Base-by-base conservation (phyloP, 257 asterid species). In the Thymus mandschuricus region DNA sequence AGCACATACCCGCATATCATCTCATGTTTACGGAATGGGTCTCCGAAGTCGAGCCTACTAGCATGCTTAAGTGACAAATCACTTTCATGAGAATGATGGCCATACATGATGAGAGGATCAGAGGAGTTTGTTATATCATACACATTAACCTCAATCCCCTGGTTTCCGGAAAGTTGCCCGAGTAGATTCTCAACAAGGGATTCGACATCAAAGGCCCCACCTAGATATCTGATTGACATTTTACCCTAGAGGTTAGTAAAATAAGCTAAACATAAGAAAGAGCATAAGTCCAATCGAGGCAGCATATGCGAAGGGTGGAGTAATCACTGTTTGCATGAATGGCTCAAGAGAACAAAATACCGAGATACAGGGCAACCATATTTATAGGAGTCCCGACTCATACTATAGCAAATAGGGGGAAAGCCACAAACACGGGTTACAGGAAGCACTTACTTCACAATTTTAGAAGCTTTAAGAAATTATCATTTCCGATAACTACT, bases 141-240 rank as follows among this genome's bases (percentile, higher is more conserved):
- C 30, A 91, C 98, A 45, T 89, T 87, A 52, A 93, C 98, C 54
- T 90, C 88, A 40, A 93, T 86, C 15, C 81, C 91, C 49, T 93
- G 92, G 71, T 88, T 85, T 49, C 85, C 96, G 60, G 98, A 88
- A 67, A 93, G 98, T 81, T 93, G 98, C 29, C 96, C 96, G 0
- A 93, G 90, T 67, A 93, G 78, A 81, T 89, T 90, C 75, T 91
- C 97, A 10, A 93, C 96, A 45, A 93, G 96, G 54, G 98, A 91
- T 73, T 93, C 97, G 10, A 91, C 91, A 49, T 93, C 96, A 67
- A 93, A 93, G 64, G 97, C 90, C 75, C 98, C 98, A 69, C 98
- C 98, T 13, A 93, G 87, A 80, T 91, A 93, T 81, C 98, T 93
- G 78, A 3, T 48, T 31, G 28, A 46, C 60, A 66, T 74, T 63